A percentile compares a stretch with the other conserved stretches of the same genome.
Conservation (phyloP, 306 rosid genomes). For the Mimosa bimucronata region DNA sequence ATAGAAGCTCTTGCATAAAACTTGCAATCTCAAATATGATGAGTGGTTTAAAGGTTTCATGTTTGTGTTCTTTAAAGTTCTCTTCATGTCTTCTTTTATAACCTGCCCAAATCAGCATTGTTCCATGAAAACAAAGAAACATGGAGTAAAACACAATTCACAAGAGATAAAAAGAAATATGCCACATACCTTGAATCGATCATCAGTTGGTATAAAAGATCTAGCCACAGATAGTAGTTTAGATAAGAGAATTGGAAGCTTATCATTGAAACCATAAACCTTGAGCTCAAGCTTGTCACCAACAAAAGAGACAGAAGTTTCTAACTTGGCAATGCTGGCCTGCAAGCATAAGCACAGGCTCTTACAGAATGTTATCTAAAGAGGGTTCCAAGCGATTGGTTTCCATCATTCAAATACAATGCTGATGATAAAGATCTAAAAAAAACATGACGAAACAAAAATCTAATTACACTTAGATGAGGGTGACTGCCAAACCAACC, state of each 20-base stretch:
- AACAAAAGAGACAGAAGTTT: conserved; percentile 75
- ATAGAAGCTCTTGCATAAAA: conserved; percentile 72
- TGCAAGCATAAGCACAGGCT: conserved; percentile 40
- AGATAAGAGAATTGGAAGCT: conserved; percentile 78
- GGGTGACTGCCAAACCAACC: conserved; percentile 3
- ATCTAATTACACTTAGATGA: neutral
- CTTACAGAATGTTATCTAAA: conserved; percentile 27
- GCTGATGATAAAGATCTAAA: neutral
- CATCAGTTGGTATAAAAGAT: conserved; percentile 72
- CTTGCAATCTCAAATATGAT: conserved; percentile 78
- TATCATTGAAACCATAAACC: conserved; percentile 89
- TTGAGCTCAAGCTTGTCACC: conserved; percentile 88
- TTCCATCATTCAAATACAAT: conserved; percentile 5
- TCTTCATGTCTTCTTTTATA: conserved; percentile 78
- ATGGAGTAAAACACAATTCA: neutral
- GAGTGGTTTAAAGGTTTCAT: conserved; percentile 94
- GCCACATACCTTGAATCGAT: conserved; percentile 70
- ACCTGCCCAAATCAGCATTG: conserved; percentile 55
- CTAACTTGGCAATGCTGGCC: conserved; percentile 95
- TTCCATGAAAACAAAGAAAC: conserved; percentile 38
- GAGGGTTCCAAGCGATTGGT: neutral
- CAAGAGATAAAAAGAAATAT: conserved; percentile 24
- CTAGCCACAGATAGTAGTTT: conserved; percentile 64
- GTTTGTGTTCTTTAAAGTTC: conserved; percentile 81
- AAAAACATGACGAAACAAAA: conserved; percentile 15